Conservation (phyloP, 768 basidiomycete genomes). For the Grammothele lineata region DNA sequence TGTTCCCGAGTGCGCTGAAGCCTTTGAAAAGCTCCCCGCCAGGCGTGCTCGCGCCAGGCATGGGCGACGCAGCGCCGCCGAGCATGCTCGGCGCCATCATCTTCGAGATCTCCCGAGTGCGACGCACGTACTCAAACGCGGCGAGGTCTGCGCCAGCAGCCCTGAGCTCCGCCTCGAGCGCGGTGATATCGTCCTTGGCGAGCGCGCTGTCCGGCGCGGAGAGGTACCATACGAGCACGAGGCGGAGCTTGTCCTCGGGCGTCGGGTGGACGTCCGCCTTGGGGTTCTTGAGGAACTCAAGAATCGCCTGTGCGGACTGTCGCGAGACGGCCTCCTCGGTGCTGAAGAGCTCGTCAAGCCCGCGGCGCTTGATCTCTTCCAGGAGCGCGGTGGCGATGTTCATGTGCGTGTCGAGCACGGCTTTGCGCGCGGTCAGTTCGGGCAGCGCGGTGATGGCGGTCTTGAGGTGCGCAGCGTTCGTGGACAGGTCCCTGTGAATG, state of each 20-base stretch:
- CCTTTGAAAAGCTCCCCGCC: conserved; percentile 91
- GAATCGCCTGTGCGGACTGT: conserved; percentile 75
- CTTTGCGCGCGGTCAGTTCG: conserved; percentile 94
- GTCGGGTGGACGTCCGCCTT: conserved; percentile 64
- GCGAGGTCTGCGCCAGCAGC: conserved; percentile 73
- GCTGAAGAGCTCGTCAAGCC: conserved; percentile 95
- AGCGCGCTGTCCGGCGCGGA: conserved; percentile 78
- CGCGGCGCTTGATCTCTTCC: conserved; percentile 92
- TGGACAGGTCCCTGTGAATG: conserved; percentile 68
- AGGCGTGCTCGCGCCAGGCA: conserved; percentile 56
- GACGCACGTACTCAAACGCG: conserved; percentile 91
- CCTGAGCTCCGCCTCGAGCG: conserved; percentile 85
- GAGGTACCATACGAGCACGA: conserved; percentile 94
- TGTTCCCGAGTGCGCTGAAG: conserved; percentile 87
- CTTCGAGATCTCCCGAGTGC: conserved; percentile 84
- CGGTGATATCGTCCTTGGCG: conserved; percentile 82
- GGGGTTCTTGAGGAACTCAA: conserved; percentile 80
- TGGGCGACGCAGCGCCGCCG: conserved; percentile 62
- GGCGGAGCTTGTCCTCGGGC: conserved; percentile 83
- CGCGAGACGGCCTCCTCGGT: conserved; percentile 88
- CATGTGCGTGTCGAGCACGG: conserved; percentile 97
- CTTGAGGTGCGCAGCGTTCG: conserved; percentile 92
- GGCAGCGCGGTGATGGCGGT: conserved; percentile 96
- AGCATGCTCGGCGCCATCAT: conserved; percentile 77
- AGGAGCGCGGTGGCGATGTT: conserved; percentile 95